Conservation (phyloP, 345 rosid species). For the Dipteronia sinensis region DNA sequence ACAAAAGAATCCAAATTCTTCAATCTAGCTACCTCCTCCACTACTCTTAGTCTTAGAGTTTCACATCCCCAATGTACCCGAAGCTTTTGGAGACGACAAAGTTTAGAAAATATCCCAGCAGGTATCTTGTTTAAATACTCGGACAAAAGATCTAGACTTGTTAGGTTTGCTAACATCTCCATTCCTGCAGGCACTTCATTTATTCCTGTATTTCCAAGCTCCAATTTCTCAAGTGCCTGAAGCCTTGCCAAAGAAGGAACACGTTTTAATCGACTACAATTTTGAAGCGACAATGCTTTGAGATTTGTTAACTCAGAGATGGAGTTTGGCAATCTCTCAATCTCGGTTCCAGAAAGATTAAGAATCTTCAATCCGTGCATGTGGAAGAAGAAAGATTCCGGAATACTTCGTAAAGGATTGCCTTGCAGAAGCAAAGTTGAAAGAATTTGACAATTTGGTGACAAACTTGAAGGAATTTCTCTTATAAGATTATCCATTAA, state of each 20-base stretch:
- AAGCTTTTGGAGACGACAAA: neutral
- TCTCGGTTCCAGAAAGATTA: neutral
- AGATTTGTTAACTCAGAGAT: slow-evolving; percentile 3
- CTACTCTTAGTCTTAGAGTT: neutral
- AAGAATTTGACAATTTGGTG: slow-evolving; percentile 21
- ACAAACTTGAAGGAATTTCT: neutral
- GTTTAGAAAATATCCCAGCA: slow-evolving; percentile 11
- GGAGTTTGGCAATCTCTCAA: slow-evolving; percentile 11
- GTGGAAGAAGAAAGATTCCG: slow-evolving; percentile 16
- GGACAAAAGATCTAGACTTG: slow-evolving; percentile 9
- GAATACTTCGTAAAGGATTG: neutral
- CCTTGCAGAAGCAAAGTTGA: slow-evolving; percentile 12
- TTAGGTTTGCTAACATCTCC: slow-evolving; percentile 14
- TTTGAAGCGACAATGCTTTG: neutral
- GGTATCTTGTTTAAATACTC: slow-evolving; percentile 1
- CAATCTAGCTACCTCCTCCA: slow-evolving; percentile 12
- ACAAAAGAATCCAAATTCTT: neutral
- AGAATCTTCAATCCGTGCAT: slow-evolving; percentile 16
- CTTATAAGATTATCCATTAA: neutral
- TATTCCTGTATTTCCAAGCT: neutral
- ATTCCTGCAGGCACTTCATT: neutral
- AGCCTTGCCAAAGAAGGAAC: slow-evolving; percentile 11
- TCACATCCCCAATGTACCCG: neutral
- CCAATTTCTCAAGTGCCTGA: neutral
- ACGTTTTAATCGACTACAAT: neutral